These are phyloP conservation scores for Globisporangium barbulae DNA, from an alignment of 352 stramenopile species.

Conservation along the genomic window DNA sequence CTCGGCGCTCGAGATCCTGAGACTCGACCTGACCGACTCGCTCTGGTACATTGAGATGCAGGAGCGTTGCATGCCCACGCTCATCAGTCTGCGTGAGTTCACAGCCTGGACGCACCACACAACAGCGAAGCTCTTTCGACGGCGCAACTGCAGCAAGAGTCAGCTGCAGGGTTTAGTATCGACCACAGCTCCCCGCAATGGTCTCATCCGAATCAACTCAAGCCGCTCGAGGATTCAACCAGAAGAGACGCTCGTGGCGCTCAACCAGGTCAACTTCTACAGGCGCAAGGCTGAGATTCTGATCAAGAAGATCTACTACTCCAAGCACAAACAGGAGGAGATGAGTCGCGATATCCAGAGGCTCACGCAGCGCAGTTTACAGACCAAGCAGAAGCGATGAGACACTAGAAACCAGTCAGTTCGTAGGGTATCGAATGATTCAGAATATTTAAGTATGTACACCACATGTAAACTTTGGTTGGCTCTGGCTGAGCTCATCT, in stretches of 20 bases:
- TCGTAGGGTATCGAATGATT: background rate
- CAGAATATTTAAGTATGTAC: background rate
- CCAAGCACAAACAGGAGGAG: slow-evolving; percentile 59
- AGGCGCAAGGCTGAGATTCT: slow-evolving; percentile 52
- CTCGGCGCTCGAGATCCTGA: background rate
- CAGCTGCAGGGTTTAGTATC: background rate
- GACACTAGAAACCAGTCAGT: background rate
- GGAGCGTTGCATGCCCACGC: slow-evolving; percentile 34
- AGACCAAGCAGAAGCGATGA: slow-evolving; percentile 28
- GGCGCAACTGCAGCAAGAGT: background rate
- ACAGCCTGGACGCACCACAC: slow-evolving; percentile 20
- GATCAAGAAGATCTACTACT: slow-evolving; percentile 64
- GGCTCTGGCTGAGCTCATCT: background rate
- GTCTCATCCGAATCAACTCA: slow-evolving; percentile 9
- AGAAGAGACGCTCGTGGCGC: slow-evolving; percentile 45
- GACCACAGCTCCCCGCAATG: background rate
- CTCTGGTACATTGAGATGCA: slow-evolving; percentile 24
- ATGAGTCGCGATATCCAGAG: slow-evolving; percentile 64
- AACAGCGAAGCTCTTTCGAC: background rate
- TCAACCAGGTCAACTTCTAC: slow-evolving; percentile 69
- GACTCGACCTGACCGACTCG: slow-evolving; percentile 13
- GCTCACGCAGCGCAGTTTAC: slow-evolving; percentile 52
- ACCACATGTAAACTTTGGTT: background rate
- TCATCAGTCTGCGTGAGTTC: slow-evolving; percentile 43
- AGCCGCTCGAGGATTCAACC: slow-evolving; percentile 35